These are phyloP conservation scores for Epichloe brachyelytri DNA, from an alignment of 2,329 filamentous ascomycete genomes.

Conservation along the genomic window DNA sequence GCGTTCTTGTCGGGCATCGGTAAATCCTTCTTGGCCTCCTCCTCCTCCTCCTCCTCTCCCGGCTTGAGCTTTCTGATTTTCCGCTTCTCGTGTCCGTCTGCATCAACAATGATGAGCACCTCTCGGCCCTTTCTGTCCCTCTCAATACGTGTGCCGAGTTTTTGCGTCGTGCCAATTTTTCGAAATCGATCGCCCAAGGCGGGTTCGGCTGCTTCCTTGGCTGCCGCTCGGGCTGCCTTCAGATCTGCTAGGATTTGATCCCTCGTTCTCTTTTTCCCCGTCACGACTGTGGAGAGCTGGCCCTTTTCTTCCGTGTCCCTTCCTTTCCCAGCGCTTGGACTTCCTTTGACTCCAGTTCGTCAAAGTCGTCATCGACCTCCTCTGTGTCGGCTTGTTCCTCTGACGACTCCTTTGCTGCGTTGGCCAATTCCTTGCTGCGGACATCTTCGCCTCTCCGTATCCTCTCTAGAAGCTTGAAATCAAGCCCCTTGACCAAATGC, in stretches of 20 bases:
- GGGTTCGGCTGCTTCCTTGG: conserved; percentile 39
- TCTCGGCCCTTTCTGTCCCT: conserved; percentile 47
- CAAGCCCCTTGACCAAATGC: conserved; percentile 83
- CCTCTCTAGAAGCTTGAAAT: conserved; percentile 65
- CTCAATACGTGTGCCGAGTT: conserved; percentile 45
- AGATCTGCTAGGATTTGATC: conserved; percentile 56
- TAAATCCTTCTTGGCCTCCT: conserved; percentile 27
- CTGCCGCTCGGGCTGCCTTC: conserved; percentile 48
- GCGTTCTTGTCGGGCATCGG: conserved; percentile 41
- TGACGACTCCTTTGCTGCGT: conserved; percentile 17
- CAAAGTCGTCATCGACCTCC: conserved; percentile 52
- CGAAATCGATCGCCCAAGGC: conserved; percentile 47
- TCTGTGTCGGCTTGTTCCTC: conserved; percentile 14
- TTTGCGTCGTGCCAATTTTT: conserved; percentile 46
- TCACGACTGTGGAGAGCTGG: conserved; percentile 40
- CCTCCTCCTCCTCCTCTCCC: conserved; percentile 20
- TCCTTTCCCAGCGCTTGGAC: conserved; percentile 40
- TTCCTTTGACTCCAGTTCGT: conserved; percentile 41
- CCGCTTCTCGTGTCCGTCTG: conserved; percentile 52
- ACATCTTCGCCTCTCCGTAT: conserved; percentile 59
- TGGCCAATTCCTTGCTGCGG: conserved; percentile 22
- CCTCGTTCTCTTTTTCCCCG: conserved; percentile 49
- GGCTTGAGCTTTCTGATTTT: conserved; percentile 45
- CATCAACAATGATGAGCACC: conserved; percentile 52
- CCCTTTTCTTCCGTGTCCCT: conserved; percentile 45